These are phyloP conservation scores for Pyricularia grisea DNA, from an alignment of 2,329 filamentous ascomycete genomes.

Conservation along the genomic window DNA sequence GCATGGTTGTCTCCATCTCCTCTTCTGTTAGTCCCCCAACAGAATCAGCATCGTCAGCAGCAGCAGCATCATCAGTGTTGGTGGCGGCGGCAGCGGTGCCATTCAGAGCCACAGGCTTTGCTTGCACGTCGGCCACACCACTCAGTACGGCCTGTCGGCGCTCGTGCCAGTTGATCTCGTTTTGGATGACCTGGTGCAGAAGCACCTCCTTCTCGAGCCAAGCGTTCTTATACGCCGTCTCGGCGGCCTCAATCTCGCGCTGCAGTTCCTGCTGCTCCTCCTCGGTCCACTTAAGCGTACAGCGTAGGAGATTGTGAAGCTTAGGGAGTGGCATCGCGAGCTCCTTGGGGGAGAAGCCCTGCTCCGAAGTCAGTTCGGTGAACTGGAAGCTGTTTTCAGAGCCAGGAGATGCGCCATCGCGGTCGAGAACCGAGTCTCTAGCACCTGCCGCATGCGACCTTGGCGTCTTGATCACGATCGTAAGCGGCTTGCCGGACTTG, in stretches of 20 bases:
- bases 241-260: conserved; percentile 55
- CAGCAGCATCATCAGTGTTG: no score
- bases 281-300: conserved; percentile 65
- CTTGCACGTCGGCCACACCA: conserved; percentile 31
- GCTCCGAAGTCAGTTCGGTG: conserved; percentile 43
- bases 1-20: conserved; percentile 3
- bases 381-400: conserved; percentile 45
- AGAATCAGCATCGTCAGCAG: conserved; percentile 1
- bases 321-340: conserved; percentile 48
- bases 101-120: conserved; percentile 4
- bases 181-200: conserved; percentile 60
- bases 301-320: conserved; percentile 58
- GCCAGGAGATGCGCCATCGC: background rate
- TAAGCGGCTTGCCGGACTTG: conserved; percentile 41
- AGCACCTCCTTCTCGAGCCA: conserved; percentile 75
- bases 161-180: conserved; percentile 57
- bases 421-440: conserved; percentile 31
- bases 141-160: conserved; percentile 45
- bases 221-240: conserved; percentile 58
- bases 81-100: conserved; percentile 1
- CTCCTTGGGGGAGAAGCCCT: conserved; percentile 57
- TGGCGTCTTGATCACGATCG: conserved; percentile 54
- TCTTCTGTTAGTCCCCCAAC: background rate
- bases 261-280: conserved; percentile 55
- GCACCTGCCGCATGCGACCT: conserved; percentile 48